These are phyloP conservation scores for Catunica adiposa DNA, from an alignment of 2,329 filamentous ascomycete genomes.

Conservation along the genomic window DNA sequence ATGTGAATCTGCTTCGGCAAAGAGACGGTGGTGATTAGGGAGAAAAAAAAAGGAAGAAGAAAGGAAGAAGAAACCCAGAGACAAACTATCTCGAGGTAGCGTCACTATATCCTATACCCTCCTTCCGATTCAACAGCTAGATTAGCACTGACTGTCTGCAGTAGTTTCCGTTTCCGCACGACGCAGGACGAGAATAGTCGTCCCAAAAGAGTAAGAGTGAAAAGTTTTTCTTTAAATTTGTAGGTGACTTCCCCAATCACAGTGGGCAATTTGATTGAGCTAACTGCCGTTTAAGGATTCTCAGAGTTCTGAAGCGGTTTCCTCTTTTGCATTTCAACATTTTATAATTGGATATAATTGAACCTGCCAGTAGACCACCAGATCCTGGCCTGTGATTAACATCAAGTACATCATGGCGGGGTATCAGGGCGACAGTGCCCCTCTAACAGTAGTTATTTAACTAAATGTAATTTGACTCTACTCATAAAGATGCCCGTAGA, in stretches of 20 bases:
- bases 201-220: conserved; percentile 3
- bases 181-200: background rate
- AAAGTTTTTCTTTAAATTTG: conserved; percentile 5
- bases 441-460: background rate
- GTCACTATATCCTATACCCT: too few species aligned
- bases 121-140: too few species aligned
- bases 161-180: background rate
- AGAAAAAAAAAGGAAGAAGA: conserved; percentile 2
- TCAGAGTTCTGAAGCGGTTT: background rate
- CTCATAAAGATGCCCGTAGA: background rate
- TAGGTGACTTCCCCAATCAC: background rate
- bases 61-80: background rate
- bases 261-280: background rate
- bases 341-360: too few species aligned
- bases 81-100: background rate
- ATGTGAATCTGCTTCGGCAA: conserved; percentile 1
- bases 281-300: background rate
- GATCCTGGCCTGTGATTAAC: background rate
- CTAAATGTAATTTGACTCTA: background rate
- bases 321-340: background rate
- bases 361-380: background rate
- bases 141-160: too few species aligned
- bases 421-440: background rate
- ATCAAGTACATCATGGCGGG: background rate
- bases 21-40: conserved; percentile 1